Base-by-base conservation (phyloP, 495 filamentous ascomycete species). In the Talaromyces borbonicus region DNA sequence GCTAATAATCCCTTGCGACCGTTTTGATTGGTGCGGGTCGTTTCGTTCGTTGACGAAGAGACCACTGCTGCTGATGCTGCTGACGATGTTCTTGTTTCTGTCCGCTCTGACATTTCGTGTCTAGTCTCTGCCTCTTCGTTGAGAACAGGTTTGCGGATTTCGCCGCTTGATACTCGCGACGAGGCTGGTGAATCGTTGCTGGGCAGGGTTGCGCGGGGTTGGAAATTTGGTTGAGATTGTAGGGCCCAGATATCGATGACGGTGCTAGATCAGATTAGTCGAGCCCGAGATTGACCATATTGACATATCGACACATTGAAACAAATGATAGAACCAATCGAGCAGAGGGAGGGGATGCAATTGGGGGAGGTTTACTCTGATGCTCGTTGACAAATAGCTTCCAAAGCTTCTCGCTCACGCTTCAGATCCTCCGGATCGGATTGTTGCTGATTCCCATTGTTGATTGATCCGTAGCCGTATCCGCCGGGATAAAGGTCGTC, bases 201-300 rank as follows among this genome's bases (percentile, higher is more conserved):
- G 30, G 56, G 66, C 31, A 72, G 62, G 22, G 68, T 69, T 35
- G 68, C 68, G 46, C 60, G 66, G 3, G 68, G 66, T 54, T 67
- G 68, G 15, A 72, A 65, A 41, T 70, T 67, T 19, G 66, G 62
- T 63, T 72, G 68, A 3, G 68, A 67, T 60, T 71, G 68, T 27
- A 69, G 52, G 22, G 68, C 68, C 68, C 68, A 72, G 52, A 72
- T 72, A 47, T 72, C 68, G 44, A 72, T 68, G 49, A 72, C 68
- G 18, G 68, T 65, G 52, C 65, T 72, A 20, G 9, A 31, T 42
- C 39, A 25, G 15, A 42, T 18, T 42, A 14, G 5, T 20, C 19
- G n/a, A 5, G 7, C 8, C 35, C 14, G 9, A 42, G n/a, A n/a
- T n/a, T n/a, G n/a, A n/a, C n/a, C n/a, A n/a, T n/a, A n/a, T n/a